phyloP scores from a whole-genome alignment of 192 early-diverging fungal species.

The Rhizophagus sp. region DNA sequence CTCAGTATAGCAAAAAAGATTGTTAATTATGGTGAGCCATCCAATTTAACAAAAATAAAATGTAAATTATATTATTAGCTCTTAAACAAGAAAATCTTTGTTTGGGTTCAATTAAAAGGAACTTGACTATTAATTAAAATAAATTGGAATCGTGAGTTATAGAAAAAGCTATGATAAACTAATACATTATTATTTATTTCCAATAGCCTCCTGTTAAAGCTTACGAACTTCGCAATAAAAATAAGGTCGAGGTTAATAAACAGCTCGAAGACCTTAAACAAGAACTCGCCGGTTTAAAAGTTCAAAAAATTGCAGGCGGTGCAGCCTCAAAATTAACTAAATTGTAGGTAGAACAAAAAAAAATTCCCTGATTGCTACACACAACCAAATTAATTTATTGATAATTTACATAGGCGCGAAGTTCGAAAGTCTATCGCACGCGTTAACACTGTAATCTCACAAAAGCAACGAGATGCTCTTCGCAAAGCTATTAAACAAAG shows the following conservation, averaged over 20 bases:
- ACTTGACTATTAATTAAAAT: not conserved
- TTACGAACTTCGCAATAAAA: conserved; percentile 92
- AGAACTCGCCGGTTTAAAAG: conserved; percentile 90
- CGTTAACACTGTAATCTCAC: conserved; percentile 94
- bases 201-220: conserved; percentile 77
- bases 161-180: too few species aligned
- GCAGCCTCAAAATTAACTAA: conserved; percentile 78
- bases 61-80: too few species aligned
- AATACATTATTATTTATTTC: not conserved
- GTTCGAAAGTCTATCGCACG: conserved; percentile 94
- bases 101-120: not conserved
- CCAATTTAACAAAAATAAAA: not conserved
- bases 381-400: too few species aligned
- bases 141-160: not conserved
- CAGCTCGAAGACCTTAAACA: conserved; percentile 93
- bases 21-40: not conserved
- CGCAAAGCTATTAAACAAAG: conserved; percentile 77
- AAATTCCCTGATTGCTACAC: not conserved
- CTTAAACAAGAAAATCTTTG: not conserved
- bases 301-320: conserved; percentile 89
- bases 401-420: conserved; percentile 54
- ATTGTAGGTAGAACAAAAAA: conserved; percentile 59
- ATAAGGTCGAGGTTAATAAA: conserved; percentile 89
- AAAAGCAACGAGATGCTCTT: conserved; percentile 87
- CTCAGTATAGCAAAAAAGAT: too few species aligned